Conservation (phyloP, 306 rosid species). For the Dryas drummondii region DNA sequence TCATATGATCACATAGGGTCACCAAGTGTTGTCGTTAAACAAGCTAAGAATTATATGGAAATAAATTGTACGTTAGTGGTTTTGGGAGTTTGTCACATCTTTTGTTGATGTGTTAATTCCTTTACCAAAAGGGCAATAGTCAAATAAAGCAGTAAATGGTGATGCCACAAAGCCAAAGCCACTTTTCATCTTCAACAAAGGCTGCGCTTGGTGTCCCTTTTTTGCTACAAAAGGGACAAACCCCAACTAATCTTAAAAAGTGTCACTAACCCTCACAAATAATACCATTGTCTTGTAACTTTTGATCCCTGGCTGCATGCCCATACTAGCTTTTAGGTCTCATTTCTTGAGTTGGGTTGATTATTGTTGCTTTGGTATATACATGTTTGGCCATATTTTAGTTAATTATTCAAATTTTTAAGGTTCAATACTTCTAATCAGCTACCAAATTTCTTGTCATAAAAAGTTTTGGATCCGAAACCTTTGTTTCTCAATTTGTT, state of each 20-base stretch:
- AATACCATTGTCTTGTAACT: background rate
- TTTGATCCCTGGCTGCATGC: background rate
- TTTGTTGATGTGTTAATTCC: background rate
- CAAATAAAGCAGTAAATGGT: background rate
- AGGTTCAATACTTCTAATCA: no score
- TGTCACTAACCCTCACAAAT: background rate
- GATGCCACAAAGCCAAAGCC: constrained; percentile 5
- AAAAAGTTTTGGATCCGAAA: no score
- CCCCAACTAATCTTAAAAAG: background rate
- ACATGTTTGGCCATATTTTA: no score
- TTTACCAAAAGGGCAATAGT: background rate
- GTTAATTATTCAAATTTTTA: no score
- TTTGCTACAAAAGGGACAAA: background rate
- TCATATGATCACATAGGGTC: background rate
- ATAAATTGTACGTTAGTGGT: background rate
- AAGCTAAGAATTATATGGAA: background rate
- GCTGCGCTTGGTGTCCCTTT: background rate
- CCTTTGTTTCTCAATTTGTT: no score
- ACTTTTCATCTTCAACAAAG: background rate
- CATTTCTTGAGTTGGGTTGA: background rate
- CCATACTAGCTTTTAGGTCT: background rate
- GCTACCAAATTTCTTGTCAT: no score
- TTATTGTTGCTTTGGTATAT: background rate
- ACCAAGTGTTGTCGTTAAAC: background rate
- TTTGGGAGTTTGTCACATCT: background rate